Evolutionary conservation across 2,329 filamentous ascomycete species (phyloP).

Genomic region (Apiospora marii): DNA sequence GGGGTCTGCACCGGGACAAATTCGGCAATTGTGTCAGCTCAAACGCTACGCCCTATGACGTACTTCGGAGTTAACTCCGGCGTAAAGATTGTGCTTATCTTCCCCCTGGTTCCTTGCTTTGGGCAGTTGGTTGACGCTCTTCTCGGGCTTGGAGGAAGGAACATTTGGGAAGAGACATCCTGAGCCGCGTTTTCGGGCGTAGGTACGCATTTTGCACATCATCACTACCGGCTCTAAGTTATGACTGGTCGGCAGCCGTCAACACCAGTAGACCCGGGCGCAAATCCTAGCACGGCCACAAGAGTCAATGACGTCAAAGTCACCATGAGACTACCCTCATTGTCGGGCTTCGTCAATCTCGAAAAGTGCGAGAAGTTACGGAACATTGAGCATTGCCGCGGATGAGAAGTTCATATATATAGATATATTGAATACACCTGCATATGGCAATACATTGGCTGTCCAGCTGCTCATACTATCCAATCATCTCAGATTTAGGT

Average conservation of each 20-base stretch:
- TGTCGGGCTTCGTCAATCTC: not conserved
- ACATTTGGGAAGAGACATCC: not conserved
- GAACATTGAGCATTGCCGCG: not conserved
- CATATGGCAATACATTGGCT: too few relatives aligned
- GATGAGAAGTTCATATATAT: not conserved
- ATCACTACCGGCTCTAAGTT: not conserved
- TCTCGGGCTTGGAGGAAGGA: not conserved
- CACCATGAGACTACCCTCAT: not conserved
- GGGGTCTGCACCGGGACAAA: constrained; percentile 9
- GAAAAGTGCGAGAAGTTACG: not conserved
- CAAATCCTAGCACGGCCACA: not conserved
- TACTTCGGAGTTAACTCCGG: not conserved
- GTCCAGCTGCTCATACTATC: too few relatives aligned
- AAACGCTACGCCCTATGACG: constrained; percentile 14
- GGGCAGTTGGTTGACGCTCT: not conserved
- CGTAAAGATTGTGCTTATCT: not conserved
- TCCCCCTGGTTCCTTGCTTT: not conserved
- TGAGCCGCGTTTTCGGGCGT: not conserved
- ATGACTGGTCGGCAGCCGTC: not conserved
- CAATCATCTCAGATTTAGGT: too few relatives aligned
- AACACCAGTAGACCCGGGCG: not conserved
- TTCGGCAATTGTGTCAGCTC: not conserved
- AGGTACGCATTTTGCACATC: not conserved
- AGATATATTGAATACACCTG: too few relatives aligned
- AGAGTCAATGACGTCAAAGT: constrained; percentile 7